Conservation (phyloP, 2,329 filamentous ascomycete genomes). For the Talaromyces sp. region DNA sequence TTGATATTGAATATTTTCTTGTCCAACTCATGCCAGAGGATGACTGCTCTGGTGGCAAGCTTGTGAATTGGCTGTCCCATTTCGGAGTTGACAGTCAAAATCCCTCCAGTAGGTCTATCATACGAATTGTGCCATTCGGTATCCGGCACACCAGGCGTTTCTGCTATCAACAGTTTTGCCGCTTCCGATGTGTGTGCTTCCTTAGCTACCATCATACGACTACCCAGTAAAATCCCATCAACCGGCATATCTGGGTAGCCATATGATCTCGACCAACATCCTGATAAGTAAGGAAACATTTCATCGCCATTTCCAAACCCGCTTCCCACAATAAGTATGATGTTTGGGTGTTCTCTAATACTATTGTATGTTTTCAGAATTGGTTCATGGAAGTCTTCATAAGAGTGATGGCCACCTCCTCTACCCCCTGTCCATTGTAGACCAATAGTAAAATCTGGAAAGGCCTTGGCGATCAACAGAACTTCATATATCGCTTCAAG, state of each 20-base stretch:
- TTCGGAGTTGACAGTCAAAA: slow-evolving; percentile 72
- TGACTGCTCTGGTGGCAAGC: slow-evolving; percentile 37
- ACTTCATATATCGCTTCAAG: slow-evolving; percentile 81
- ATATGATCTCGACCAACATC: slow-evolving; percentile 77
- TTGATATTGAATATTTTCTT: slow-evolving; percentile 22
- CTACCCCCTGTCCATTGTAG: slow-evolving; percentile 93
- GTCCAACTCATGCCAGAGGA: slow-evolving; percentile 40
- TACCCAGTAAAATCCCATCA: slow-evolving; percentile 85
- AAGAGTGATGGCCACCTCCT: slow-evolving; percentile 90
- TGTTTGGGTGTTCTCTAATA: no score
- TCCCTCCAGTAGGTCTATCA: slow-evolving; percentile 82
- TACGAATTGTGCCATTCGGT: slow-evolving; percentile 88
- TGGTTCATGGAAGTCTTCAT: slow-evolving; percentile 96
- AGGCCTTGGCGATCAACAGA: slow-evolving; percentile 86
- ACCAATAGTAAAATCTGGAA: slow-evolving; percentile 83
- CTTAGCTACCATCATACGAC: slow-evolving; percentile 90
- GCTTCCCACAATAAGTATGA: slow-evolving; percentile 83
- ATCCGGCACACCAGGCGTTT: slow-evolving; percentile 77
- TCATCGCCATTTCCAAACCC: slow-evolving; percentile 84
- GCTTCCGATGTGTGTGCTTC: slow-evolving; percentile 83
- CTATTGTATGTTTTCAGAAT: no score
- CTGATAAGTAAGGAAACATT: slow-evolving; percentile 87
- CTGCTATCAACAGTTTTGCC: slow-evolving; percentile 85
- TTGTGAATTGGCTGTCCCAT: slow-evolving; percentile 43
- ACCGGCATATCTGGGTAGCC: slow-evolving; percentile 92